These are phyloP conservation scores for Xylaria multiplex DNA, from an alignment of 2,329 filamentous ascomycete genomes.

Conservation along the genomic window DNA sequence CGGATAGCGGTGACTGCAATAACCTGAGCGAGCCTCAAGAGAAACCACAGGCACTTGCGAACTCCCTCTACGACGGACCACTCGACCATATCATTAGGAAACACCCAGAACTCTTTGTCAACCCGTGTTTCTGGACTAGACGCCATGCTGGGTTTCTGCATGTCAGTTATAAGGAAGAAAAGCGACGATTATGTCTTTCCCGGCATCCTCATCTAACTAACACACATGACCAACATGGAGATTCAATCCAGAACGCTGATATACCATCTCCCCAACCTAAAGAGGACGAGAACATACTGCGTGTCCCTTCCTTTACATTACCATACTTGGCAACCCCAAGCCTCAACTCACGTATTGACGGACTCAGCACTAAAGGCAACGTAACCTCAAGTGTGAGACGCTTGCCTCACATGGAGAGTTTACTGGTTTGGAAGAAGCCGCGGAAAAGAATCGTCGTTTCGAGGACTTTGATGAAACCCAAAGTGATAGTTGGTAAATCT, in stretches of 20 bases:
- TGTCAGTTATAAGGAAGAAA: conserved; percentile 13
- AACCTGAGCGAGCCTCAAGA: not conserved
- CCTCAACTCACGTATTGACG: not conserved
- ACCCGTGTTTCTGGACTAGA: conserved; percentile 4
- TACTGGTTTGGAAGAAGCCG: not conserved
- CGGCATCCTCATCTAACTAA: not conserved
- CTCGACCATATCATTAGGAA: conserved; percentile 23
- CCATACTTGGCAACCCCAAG: not conserved
- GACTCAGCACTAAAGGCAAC: not conserved
- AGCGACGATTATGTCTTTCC: no score
- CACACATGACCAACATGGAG: not conserved
- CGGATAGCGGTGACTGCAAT: not conserved
- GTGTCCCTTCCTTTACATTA: conserved; percentile 6
- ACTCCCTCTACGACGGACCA: conserved; percentile 15
- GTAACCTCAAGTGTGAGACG: not conserved
- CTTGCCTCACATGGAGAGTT: not conserved
- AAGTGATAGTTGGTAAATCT: no score
- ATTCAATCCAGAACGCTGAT: not conserved
- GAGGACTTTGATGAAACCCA: not conserved
- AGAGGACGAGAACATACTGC: not conserved
- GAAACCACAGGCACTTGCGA: not conserved
- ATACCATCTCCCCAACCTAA: not conserved
- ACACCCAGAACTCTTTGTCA: conserved; percentile 18
- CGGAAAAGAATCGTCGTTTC: not conserved
- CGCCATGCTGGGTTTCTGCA: conserved; percentile 2